phyloP scores from a whole-genome alignment of 768 basidiomycete genomes.

The Leccinum imitatum region DNA sequence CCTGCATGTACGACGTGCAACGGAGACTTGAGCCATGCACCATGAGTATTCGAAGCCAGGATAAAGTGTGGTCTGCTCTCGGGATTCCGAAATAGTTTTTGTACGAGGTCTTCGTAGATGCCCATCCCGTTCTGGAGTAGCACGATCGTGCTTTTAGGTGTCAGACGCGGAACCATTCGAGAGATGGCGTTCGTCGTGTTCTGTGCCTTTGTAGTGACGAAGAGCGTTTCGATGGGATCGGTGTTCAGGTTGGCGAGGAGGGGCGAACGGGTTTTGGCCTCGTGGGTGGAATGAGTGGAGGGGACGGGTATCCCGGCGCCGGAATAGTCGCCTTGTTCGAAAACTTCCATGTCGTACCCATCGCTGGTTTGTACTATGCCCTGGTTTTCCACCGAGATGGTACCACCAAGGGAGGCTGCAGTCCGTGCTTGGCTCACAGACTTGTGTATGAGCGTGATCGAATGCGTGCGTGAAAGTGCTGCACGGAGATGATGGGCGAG shows the following conservation, averaged over 20 bases:
- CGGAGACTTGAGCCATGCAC: conserved; percentile 55
- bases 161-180: conserved; percentile 61
- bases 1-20: conserved; percentile 70
- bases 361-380: conserved; percentile 43
- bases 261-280: conserved; percentile 17
- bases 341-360: conserved; percentile 54
- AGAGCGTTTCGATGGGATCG: conserved; percentile 65
- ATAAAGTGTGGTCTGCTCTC: conserved; percentile 80
- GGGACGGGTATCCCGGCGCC: conserved; percentile 22
- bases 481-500: conserved; percentile 77
- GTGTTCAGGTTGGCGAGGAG: conserved; percentile 17
- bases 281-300: conserved; percentile 13
- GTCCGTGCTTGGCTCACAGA: conserved; percentile 38
- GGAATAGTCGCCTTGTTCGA: conserved; percentile 31
- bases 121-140: conserved; percentile 97
- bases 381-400: conserved; percentile 48
- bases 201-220: conserved; percentile 81
- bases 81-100: conserved; percentile 69
- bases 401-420: conserved; percentile 34
- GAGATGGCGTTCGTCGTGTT: conserved; percentile 58
- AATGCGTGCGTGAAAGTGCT: conserved; percentile 47
- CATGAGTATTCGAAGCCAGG: conserved; percentile 79
- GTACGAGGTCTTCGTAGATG: conserved; percentile 74
- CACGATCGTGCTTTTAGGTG: conserved; percentile 73
- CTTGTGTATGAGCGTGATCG: conserved; percentile 72